Conservation (phyloP, 2,329 filamentous ascomycete species). For the Aspergillus cejpii region DNA sequence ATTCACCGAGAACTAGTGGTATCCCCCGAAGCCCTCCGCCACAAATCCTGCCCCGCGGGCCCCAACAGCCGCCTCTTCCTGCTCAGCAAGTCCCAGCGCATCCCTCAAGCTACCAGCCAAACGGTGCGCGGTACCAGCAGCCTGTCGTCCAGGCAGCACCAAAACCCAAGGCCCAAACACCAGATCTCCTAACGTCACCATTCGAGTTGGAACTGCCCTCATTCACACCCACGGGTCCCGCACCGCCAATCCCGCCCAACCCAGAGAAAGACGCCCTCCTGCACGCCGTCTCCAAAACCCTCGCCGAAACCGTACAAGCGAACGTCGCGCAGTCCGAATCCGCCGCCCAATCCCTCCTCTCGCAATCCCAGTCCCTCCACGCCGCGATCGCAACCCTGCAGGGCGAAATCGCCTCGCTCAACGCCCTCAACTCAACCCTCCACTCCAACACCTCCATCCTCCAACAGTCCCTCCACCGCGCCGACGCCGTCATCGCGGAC, state of each 20-base stretch:
- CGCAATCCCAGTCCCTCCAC: constrained; percentile 72
- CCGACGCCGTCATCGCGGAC: constrained; percentile 68
- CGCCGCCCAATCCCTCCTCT: constrained; percentile 66
- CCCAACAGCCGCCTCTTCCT: constrained; percentile 18
- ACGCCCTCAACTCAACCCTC: constrained; percentile 63
- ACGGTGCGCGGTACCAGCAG: constrained; percentile 30
- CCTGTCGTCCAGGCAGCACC: constrained; percentile 13
- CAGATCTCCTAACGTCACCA: constrained; percentile 57
- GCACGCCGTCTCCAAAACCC: constrained; percentile 62
- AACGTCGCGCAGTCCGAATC: constrained; percentile 65
- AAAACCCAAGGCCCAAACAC: constrained; percentile 34
- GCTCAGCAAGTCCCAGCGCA: constrained; percentile 18
- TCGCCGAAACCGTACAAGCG: constrained; percentile 62
- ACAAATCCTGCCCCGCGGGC: constrained; percentile 6
- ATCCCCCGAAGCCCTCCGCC: constrained; percentile 8
- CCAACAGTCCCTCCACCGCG: constrained; percentile 67
- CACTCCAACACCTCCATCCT: constrained; percentile 72
- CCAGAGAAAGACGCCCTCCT: constrained; percentile 89
- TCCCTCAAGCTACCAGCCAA: constrained; percentile 21
- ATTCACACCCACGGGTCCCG: constrained; percentile 42
- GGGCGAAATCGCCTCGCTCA: constrained; percentile 64
- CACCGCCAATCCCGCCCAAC: constrained; percentile 88
- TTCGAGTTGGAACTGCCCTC: constrained; percentile 54
- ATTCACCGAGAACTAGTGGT: constrained; percentile 11
- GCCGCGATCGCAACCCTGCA: constrained; percentile 63